A percentile compares a stretch with the other conserved stretches of the same genome.
Evolutionary conservation across 345 rosid species (phyloP).

Genomic region (Rhodomyrtus tomentosa): DNA sequence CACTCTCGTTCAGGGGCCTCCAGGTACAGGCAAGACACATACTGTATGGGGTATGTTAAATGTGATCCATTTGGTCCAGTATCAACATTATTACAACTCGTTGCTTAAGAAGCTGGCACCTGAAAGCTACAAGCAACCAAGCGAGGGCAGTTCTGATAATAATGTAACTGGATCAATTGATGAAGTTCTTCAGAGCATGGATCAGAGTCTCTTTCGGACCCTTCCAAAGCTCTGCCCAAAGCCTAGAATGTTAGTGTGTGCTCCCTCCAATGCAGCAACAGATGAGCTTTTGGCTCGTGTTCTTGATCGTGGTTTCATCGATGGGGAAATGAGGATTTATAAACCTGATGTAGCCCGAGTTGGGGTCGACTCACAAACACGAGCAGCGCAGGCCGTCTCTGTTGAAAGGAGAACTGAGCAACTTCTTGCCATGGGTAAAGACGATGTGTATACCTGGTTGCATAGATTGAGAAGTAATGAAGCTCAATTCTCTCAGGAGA

Average conservation of each 20-base stretch:
- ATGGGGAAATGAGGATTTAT: conserved; percentile 98
- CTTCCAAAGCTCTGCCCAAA: conserved; percentile 95
- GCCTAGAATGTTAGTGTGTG: conserved; percentile 98
- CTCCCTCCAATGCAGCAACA: conserved; percentile 99
- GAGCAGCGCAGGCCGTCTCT: conserved; percentile 98
- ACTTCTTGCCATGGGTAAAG: conserved; percentile 70
- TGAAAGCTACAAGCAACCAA: conserved; percentile 85
- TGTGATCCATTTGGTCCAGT: conserved; percentile 98
- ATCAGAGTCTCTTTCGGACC: conserved; percentile 84
- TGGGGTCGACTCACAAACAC: conserved; percentile 96
- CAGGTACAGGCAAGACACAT: conserved; percentile 99
- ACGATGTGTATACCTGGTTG: conserved; percentile 82
- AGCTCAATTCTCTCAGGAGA: conserved; percentile 68
- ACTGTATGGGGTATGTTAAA: conserved; percentile 99
- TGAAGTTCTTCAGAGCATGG: conserved; percentile 99
- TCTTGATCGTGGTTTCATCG: conserved; percentile 97
- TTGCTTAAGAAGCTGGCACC: conserved; percentile 95
- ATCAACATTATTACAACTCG: conserved; percentile 93
- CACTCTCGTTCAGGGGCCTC: conserved; percentile 98
- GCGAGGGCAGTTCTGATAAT: conserved; percentile 58
- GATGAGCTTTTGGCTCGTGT: conserved; percentile 97
- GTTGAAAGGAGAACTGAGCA: conserved; percentile 98
- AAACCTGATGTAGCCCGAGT: conserved; percentile 98
- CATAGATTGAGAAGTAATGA: conserved; percentile 69
- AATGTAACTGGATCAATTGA: conserved; percentile 78